These are phyloP conservation scores for Emericellopsis atlantica DNA, from an alignment of 2,329 filamentous ascomycete genomes.

Conservation along the genomic window DNA sequence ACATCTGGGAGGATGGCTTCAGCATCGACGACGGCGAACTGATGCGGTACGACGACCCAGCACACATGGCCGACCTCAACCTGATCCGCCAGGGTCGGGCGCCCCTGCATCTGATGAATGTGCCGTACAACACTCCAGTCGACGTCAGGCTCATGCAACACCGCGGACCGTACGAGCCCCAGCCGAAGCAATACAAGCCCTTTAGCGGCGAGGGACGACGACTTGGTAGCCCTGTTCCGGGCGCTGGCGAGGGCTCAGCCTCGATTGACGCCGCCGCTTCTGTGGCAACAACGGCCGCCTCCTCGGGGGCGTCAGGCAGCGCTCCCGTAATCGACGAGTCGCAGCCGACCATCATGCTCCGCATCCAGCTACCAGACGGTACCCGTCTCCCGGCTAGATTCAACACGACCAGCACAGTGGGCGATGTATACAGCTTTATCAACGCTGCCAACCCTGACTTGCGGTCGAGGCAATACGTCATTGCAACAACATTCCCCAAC, in stretches of 20 bases:
- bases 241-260: conserved; percentile 20
- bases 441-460: conserved; percentile 47
- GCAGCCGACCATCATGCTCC: conserved; percentile 55
- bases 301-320: conserved; percentile 15
- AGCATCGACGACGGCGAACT: conserved; percentile 74
- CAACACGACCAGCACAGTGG: conserved; percentile 67
- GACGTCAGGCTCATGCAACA: conserved; percentile 71
- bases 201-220: conserved; percentile 62
- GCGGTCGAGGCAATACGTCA: conserved; percentile 50
- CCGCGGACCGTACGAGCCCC: conserved; percentile 55
- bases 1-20: conserved; percentile 76
- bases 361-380: conserved; percentile 69
- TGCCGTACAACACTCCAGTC: conserved; percentile 60
- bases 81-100: conserved; percentile 70
- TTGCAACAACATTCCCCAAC: conserved; percentile 74
- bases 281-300: conserved; percentile 10
- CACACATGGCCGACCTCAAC: conserved; percentile 56
- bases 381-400: conserved; percentile 68
- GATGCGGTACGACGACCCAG: conserved; percentile 66
- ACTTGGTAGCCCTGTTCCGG: conserved; percentile 66
- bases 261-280: conserved; percentile 10
- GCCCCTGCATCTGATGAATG: conserved; percentile 66
- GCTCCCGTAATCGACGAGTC: conserved; percentile 42
- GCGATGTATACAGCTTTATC: conserved; percentile 67
- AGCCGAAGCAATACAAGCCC: conserved; percentile 65